Evolutionary conservation across 805 yeast genomes (phyloP), one percentile per base, ranked within the genome.

Genomic region (Saturnispora diversa): DNA sequence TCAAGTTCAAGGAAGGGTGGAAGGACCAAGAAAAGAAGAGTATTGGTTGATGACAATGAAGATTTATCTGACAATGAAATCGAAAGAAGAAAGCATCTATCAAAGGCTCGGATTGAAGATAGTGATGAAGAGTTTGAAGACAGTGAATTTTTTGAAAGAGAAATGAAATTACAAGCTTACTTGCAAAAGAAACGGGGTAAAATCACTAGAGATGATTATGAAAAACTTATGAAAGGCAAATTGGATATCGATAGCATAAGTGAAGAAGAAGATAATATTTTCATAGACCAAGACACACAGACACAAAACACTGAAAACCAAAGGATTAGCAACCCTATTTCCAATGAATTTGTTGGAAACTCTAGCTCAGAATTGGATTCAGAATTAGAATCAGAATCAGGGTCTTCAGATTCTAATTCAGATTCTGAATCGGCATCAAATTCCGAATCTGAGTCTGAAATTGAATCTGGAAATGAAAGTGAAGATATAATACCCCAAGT

Each of bases 51-150:
- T 28, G 63, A 55, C 24, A 66, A 55, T 19, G 32, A 15, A 11
- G 33, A 9, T 21, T 28, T 19, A 9, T 43, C 49, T 6, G 46
- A 43, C 13, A 22, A 43, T 44, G 35, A 50, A 41, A 5, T 34
- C 22, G 27, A 37, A n/a, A 44, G 46, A 7, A 43, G 46, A 16
- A 28, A 34, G 5, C 51, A 59, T 37, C 65, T 70, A 32, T 79
- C 86, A 1, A 60, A 78, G 4, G 77, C 71, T 41, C 71, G 59
- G 47, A 70, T 80, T 34, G 64, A 64, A 37, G 80, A 72, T 39
- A 76, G 84, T 2, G 86, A 79, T 52, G 84, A 78, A 5, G 84
- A 78, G 50, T 75, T 66, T 11, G 84, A 76, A 35, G 74, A 69
- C 38, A 53, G 51, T 3, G 66, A 50, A 23, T 80, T 80, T 52